Evolutionary conservation across 768 basidiomycete genomes (phyloP).

Genomic region (Chalciporus sphaerocephalus): DNA sequence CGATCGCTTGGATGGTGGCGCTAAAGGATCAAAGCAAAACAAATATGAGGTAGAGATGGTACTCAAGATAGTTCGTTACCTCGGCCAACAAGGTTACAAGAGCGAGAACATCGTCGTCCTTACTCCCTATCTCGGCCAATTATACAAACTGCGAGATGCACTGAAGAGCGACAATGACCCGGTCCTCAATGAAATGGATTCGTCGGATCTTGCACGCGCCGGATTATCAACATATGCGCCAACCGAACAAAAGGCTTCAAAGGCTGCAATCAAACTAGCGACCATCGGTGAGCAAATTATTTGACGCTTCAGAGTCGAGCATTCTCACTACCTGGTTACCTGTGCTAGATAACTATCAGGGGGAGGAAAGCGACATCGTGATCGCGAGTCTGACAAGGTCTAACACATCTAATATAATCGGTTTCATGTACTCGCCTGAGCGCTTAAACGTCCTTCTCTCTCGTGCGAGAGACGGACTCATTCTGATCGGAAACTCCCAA

Average conservation of each 20-base stretch:
- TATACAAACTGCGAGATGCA: slow-evolving; percentile 43
- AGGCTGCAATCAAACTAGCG: slow-evolving; percentile 44
- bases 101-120: slow-evolving; percentile 58
- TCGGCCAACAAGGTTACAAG: slow-evolving; percentile 64
- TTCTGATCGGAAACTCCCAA: slow-evolving; percentile 59
- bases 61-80: slow-evolving; percentile 58
- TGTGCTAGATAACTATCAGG: slow-evolving; percentile 67
- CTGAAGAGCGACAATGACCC: slow-evolving; percentile 49
- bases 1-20: slow-evolving; percentile 42
- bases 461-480: slow-evolving; percentile 57
- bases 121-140: slow-evolving; percentile 67
- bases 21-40: slow-evolving; percentile 58
- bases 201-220: slow-evolving; percentile 50
- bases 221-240: slow-evolving; percentile 42
- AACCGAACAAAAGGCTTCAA: slow-evolving; percentile 36
- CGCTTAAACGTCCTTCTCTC: slow-evolving; percentile 69
- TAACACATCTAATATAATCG: slow-evolving; percentile 52
- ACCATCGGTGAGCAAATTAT: slow-evolving; percentile 51
- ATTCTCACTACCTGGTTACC: too few relatives aligned
- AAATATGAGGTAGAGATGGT: slow-evolving; percentile 57
- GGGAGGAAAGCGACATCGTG: slow-evolving; percentile 69
- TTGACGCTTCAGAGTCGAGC: not conserved
- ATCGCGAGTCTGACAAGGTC: slow-evolving; percentile 57
- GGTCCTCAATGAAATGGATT: slow-evolving; percentile 59
- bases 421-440: slow-evolving; percentile 68